Conservation (phyloP, 495 filamentous ascomycete genomes). For the Aspergillus conjunctus region DNA sequence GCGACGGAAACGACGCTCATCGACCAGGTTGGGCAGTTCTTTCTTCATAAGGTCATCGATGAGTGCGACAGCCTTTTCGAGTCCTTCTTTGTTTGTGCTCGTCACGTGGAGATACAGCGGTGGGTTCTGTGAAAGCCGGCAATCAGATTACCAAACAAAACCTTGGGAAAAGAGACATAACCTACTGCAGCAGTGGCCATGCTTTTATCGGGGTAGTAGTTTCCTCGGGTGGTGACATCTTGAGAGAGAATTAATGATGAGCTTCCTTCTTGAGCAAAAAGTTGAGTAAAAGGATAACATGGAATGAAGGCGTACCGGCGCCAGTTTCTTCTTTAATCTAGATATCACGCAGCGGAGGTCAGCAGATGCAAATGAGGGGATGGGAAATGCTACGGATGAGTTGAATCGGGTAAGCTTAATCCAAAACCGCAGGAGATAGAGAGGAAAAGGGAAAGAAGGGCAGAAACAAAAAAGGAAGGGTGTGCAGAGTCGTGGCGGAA, state of each 20-base stretch:
- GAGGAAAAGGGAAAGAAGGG: conserved; percentile 28
- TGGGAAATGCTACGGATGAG: conserved; percentile 66
- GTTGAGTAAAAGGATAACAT: conserved; percentile 46
- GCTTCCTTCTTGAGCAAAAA: conserved; percentile 55
- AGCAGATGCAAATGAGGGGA: conserved; percentile 94
- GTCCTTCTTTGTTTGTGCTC: conserved; percentile 86
- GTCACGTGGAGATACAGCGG: conserved; percentile 95
- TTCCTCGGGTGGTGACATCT: conserved; percentile 99
- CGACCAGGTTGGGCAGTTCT: conserved; percentile 91
- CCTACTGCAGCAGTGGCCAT: conserved; percentile 92
- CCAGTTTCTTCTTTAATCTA: conserved; percentile 99
- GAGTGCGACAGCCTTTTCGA: conserved; percentile 80
- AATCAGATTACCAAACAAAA: neutral
- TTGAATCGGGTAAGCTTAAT: conserved; percentile 80
- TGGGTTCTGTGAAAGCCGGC: conserved; percentile 66
- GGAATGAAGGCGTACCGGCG: conserved; percentile 87
- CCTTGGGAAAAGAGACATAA: conserved; percentile 16
- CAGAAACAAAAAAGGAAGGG: conserved; percentile 29
- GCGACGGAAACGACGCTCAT: conserved; percentile 90
- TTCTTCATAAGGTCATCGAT: conserved; percentile 96
- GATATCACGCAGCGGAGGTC: conserved; percentile 86
- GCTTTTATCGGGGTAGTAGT: conserved; percentile 94
- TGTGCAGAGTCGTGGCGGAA: conserved; percentile 41
- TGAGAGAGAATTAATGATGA: conserved; percentile 62
- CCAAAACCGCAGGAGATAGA: conserved; percentile 58